Base-by-base conservation (phyloP, 371 early-diverging fungal genomes). In the Mucor mucedo region DNA sequence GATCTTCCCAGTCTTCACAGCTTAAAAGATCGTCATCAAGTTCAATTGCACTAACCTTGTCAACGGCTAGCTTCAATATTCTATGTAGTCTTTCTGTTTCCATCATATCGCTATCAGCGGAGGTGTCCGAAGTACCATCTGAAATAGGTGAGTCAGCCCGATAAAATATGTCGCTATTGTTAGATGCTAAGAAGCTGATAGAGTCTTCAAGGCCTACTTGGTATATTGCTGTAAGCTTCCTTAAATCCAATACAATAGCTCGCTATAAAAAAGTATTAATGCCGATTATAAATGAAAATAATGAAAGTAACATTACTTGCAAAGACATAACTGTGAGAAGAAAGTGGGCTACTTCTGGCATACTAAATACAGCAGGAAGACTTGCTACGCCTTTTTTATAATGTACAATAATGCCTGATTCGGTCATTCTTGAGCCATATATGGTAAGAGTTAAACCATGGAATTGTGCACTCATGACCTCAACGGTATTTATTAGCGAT, bases 1-100 rank as follows among this genome's bases (percentile, higher is more conserved):
- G 61, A 61, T 61, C 54, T 61, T 61, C 61, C 61, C 61, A 61
- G 61, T 61, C 61, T 54, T 61, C 61, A 61, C 61, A 61, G 54
- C 61, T 61, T 45, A 61, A 54, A 42, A 61, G 42, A 40, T 58
- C 47, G 47, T 58, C 58, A 16, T 58, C 48, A 58, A 58, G 58
- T 8, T 35, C 47, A 58, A 58, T 47, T 58, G 58, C 58, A 58
- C 47, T 58, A 47, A 58, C 58, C 48, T 47, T 58, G 45, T 58
- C 58, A 58, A 47, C 32, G 47, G 58, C 47, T 47, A 47, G 14
- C 58, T 58, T 58, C 58, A 58, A 47, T 58, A 58, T 47, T 58
- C 58, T 58, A 47, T 47, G 48, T 58, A 47, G 2, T 58, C 16
- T 58, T 58, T 58, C 58, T 47, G 47, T 47, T 58, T 47, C 58